phyloP scores from a whole-genome alignment of 2,329 filamentous ascomycete species.

The Dissoconium aciculare region DNA sequence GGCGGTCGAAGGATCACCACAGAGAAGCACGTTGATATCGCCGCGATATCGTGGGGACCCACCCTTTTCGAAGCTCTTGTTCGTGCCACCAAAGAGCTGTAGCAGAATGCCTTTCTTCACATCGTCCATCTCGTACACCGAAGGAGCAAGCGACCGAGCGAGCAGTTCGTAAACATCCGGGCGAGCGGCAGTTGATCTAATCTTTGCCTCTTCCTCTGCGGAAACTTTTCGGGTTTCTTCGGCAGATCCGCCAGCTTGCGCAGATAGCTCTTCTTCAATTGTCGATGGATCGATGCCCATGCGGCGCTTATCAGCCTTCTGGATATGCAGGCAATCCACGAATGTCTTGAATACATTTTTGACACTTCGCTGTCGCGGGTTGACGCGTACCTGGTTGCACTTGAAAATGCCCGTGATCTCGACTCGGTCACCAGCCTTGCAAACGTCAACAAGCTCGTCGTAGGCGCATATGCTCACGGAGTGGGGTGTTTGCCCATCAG shows the following conservation, averaged over 20 bases:
- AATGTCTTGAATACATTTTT: constrained; percentile 98
- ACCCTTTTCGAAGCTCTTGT: constrained; percentile 94
- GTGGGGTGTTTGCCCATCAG: constrained; percentile 91
- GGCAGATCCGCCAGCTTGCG: constrained; percentile 53
- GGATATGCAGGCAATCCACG: constrained; percentile 84
- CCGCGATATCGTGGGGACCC: constrained; percentile 91
- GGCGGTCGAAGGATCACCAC: constrained; percentile 88
- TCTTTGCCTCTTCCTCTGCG: constrained; percentile 78
- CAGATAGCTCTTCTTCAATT: constrained; percentile 66
- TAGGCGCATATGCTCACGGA: constrained; percentile 94
- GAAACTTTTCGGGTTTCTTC: constrained; percentile 73
- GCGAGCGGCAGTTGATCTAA: constrained; percentile 62
- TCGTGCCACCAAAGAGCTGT: constrained; percentile 91
- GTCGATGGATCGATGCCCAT: constrained; percentile 85
- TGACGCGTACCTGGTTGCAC: constrained; percentile 82
- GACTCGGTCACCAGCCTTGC: constrained; percentile 92
- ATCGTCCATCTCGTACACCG: constrained; percentile 95
- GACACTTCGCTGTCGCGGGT: constrained; percentile 78
- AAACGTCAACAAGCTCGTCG: constrained; percentile 91
- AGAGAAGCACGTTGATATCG: constrained; percentile 93
- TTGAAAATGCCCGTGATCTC: constrained; percentile 96
- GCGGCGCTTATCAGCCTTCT: constrained; percentile 90
- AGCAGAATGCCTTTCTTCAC: constrained; percentile 97
- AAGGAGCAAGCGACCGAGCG: constrained; percentile 78
- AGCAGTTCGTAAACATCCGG: constrained; percentile 88